These are phyloP conservation scores for Tricholoma sp. DNA, from an alignment of 768 basidiomycete genomes.

Conservation along the genomic window DNA sequence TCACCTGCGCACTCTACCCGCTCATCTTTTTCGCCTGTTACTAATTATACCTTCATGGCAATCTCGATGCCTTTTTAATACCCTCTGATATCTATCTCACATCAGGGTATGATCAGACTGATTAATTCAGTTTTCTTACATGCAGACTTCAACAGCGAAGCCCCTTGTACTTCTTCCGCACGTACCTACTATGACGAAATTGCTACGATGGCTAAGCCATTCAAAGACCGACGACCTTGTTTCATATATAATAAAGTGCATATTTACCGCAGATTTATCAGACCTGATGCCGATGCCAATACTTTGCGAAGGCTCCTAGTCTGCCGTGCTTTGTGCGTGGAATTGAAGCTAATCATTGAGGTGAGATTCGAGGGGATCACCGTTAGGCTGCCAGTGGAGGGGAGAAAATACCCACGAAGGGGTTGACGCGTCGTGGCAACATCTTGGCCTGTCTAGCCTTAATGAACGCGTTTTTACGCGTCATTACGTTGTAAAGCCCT, in stretches of 20 bases:
- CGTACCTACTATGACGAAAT: conserved; percentile 2
- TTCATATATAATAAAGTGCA: neutral
- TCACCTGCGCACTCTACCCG: neutral
- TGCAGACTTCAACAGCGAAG: neutral
- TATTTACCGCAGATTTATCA: neutral
- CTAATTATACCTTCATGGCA: conserved; percentile 2
- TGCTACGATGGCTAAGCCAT: neutral
- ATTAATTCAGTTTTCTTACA: conserved; percentile 3
- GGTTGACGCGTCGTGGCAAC: conserved; percentile 1
- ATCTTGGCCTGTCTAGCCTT: conserved; percentile 9
- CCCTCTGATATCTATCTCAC: neutral
- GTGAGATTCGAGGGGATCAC: conserved; percentile 20
- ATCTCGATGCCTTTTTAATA: neutral
- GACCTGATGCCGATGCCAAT: neutral
- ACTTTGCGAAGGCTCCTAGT: neutral
- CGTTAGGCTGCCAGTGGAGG: conserved; percentile 7
- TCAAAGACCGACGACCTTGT: neutral
- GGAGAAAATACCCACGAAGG: conserved; percentile 12
- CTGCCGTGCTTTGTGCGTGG: conserved; percentile 12
- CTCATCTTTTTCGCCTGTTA: neutral
- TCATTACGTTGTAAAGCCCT: conserved; percentile 26
- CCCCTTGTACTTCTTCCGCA: neutral
- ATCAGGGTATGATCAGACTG: neutral
- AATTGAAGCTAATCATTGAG: conserved; percentile 22
- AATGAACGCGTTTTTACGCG: conserved; percentile 45